A percentile compares a stretch with the other conserved stretches of the same genome.
phyloP scores from a whole-genome alignment of 2,329 filamentous ascomycete genomes.

The Venturia effusa region DNA sequence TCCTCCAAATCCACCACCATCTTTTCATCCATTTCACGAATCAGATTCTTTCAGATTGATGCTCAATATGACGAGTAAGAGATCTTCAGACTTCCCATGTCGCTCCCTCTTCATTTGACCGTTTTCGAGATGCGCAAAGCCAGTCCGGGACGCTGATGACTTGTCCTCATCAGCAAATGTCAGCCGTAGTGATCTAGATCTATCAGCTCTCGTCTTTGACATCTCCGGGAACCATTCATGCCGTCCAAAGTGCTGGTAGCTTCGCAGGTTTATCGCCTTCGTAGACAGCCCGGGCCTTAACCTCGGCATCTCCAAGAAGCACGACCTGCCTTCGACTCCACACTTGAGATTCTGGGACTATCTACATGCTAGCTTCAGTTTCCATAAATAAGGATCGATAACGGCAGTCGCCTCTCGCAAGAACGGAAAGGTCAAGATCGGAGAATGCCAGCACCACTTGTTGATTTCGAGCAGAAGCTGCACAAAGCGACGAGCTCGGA shows the following conservation, averaged over 20 bases:
- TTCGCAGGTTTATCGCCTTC: too few relatives aligned
- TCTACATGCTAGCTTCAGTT: background rate
- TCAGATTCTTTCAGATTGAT: too few relatives aligned
- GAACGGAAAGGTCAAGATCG: background rate
- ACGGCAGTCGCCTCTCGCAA: background rate
- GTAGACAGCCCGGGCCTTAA: background rate
- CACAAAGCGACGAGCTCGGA: background rate
- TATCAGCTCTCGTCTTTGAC: background rate
- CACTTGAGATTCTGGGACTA: background rate
- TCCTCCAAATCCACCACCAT: too few relatives aligned
- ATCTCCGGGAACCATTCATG: background rate
- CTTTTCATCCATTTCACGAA: too few relatives aligned
- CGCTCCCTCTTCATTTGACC: background rate
- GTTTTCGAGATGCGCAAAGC: background rate
- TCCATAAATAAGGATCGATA: background rate
- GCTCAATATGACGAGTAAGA: background rate
- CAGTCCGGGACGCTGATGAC: background rate
- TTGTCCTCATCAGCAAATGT: background rate
- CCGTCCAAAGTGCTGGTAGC: too few relatives aligned
- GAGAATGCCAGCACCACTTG: background rate
- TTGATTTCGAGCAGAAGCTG: slow-evolving; percentile 4
- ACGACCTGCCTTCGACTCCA: background rate
- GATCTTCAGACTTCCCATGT: background rate
- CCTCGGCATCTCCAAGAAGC: background rate
- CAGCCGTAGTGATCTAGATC: background rate